Conservation (phyloP, 345 rosid genomes). For the Geranium brycei region DNA sequence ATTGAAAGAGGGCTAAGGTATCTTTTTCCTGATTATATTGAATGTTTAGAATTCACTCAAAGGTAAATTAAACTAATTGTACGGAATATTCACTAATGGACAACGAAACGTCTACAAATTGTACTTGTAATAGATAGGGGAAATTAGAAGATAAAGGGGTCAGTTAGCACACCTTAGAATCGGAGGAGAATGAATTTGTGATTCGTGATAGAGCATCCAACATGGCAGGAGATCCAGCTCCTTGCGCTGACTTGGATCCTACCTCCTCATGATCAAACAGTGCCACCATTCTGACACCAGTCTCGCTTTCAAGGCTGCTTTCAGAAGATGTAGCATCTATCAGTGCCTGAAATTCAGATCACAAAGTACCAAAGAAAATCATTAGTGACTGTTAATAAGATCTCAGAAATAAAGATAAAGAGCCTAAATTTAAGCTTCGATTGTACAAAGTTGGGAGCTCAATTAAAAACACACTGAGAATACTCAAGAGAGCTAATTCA, state of each 20-base stretch:
- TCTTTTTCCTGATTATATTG: slow-evolving; percentile 87
- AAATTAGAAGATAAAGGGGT: too few relatives aligned
- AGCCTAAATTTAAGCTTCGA: too few relatives aligned
- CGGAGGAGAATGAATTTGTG: slow-evolving; percentile 61
- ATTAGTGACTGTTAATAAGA: too few relatives aligned
- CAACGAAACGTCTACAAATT: not conserved
- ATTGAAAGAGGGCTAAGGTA: slow-evolving; percentile 87
- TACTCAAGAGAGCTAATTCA: too few relatives aligned
- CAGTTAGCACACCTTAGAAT: slow-evolving; percentile 38
- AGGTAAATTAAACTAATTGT: too few relatives aligned
- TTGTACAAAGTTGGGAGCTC: too few relatives aligned
- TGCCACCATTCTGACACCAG: slow-evolving; percentile 87
- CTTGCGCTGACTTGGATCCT: slow-evolving; percentile 91
- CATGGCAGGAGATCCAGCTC: slow-evolving; percentile 97
- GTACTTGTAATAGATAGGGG: too few relatives aligned
- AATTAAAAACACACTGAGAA: too few relatives aligned
- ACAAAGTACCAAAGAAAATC: not conserved
- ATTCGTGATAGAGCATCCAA: slow-evolving; percentile 79
- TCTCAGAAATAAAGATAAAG: too few relatives aligned
- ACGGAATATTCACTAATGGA: not conserved
- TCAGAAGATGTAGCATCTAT: slow-evolving; percentile 66
- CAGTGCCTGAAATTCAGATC: slow-evolving; percentile 46
- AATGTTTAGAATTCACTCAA: not conserved
- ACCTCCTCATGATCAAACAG: slow-evolving; percentile 96
- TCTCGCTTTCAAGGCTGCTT: slow-evolving; percentile 58